Conservation (phyloP, 2,329 filamentous ascomycete species). For the Alternaria longipes region DNA sequence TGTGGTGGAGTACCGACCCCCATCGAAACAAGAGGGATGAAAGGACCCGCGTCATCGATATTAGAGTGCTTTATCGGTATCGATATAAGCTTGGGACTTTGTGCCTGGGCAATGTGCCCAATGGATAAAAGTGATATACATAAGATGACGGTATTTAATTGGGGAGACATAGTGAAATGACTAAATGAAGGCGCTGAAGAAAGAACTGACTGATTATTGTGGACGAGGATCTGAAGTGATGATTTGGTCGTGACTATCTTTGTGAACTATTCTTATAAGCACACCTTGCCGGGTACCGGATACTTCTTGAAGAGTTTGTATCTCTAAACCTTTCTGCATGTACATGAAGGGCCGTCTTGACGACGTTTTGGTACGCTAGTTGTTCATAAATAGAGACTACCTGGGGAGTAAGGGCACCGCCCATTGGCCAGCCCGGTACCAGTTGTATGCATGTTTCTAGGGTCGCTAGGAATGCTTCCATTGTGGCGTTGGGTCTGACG, state of each 20-base stretch:
- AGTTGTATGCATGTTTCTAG: neutral
- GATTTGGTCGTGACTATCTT: neutral
- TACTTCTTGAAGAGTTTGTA: fast-evolving
- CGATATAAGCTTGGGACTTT: neutral
- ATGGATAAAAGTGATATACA: neutral
- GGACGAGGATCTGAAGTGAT: neutral
- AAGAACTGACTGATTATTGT: neutral
- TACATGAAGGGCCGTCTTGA: neutral
- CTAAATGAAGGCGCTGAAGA: neutral
- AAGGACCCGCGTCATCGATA: neutral
- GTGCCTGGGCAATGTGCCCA: neutral
- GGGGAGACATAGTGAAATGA: neutral
- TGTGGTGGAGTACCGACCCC: neutral
- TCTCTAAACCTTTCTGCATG: neutral
- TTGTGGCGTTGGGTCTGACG: neutral
- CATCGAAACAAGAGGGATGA: neutral
- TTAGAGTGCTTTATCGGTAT: neutral
- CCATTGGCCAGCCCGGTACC: neutral
- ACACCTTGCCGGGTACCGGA: neutral
- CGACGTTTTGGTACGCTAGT: no score
- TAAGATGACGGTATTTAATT: neutral
- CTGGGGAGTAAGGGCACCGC: neutral
- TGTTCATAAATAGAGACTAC: neutral
- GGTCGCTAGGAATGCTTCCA: neutral
- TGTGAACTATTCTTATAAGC: neutral